These are phyloP conservation scores for Pichia sporocuriosa DNA, from an alignment of 805 yeast species.

Conservation along the genomic window DNA sequence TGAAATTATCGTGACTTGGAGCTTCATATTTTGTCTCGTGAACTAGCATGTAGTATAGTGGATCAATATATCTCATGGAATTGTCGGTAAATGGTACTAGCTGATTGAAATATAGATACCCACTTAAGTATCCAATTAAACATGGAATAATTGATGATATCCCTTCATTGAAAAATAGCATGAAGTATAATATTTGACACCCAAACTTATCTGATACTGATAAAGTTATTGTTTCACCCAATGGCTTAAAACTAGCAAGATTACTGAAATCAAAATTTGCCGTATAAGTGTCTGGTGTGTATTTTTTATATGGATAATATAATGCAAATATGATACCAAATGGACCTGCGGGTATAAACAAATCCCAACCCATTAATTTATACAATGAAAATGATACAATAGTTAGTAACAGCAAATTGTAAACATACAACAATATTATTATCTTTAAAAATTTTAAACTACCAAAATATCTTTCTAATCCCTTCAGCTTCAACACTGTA, in stretches of 20 bases:
- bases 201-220: constrained; percentile 14
- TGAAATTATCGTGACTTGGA: constrained; percentile 3
- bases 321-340: constrained; percentile 34
- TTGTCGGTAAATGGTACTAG: constrained; percentile 37
- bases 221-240: constrained; percentile 26
- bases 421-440: constrained; percentile 37
- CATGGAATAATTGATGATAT: constrained; percentile 33
- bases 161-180: constrained; percentile 36
- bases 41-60: constrained; percentile 14
- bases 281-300: constrained; percentile 36
- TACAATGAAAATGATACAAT: constrained; percentile 30
- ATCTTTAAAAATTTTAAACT: constrained; percentile 46
- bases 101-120: constrained; percentile 37
- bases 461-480: constrained; percentile 52
- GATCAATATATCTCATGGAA: constrained; percentile 17
- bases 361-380: constrained; percentile 28
- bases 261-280: constrained; percentile 32
- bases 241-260: constrained; percentile 16
- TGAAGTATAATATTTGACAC: constrained; percentile 4
- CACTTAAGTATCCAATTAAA: constrained; percentile 37
- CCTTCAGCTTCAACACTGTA: constrained; percentile 45
- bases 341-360: constrained; percentile 42
- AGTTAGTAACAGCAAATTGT: constrained; percentile 37
- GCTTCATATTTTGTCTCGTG: constrained; percentile 9
- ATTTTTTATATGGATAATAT: constrained; percentile 34